Evolutionary conservation across 306 rosid species (phyloP).

Genomic region (Dicorynia guianensis): DNA sequence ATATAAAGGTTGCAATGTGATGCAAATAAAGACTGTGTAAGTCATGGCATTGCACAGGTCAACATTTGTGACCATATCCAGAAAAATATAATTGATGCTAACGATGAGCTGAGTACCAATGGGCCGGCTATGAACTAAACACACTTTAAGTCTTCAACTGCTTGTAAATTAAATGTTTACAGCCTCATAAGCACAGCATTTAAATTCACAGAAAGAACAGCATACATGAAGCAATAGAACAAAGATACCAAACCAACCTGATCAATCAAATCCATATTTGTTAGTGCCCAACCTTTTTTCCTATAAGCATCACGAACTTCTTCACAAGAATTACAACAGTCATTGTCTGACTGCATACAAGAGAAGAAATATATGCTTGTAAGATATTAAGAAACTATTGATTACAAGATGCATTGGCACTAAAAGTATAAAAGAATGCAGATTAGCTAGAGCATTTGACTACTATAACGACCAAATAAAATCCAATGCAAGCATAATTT

Average conservation of each 20-base stretch:
- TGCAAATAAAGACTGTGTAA: neutral
- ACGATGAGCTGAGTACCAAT: neutral
- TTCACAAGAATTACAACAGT: conserved; percentile 91
- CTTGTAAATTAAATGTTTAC: neutral
- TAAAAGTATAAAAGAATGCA: conserved; percentile 23
- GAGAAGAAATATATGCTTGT: conserved; percentile 28
- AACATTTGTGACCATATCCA: neutral
- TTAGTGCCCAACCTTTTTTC: conserved; percentile 89
- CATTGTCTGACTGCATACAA: conserved; percentile 76
- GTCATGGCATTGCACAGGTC: neutral
- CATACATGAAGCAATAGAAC: neutral
- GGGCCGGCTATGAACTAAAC: neutral
- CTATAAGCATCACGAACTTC: conserved; percentile 91
- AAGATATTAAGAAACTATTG: conserved; percentile 36
- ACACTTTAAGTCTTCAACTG: conserved; percentile 18
- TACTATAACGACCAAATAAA: conserved; percentile 26
- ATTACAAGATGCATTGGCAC: conserved; percentile 4
- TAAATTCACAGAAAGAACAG: conserved; percentile 15
- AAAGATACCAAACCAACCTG: conserved; percentile 65
- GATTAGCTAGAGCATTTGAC: conserved; percentile 24
- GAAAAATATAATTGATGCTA: neutral
- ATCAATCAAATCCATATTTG: conserved; percentile 83
- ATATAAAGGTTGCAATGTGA: too few relatives aligned
- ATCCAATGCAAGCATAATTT: conserved; percentile 19
- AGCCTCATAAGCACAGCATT: conserved; percentile 25